Base-by-base conservation (phyloP, 257 asterid species). In the Hygrophila difformis region DNA sequence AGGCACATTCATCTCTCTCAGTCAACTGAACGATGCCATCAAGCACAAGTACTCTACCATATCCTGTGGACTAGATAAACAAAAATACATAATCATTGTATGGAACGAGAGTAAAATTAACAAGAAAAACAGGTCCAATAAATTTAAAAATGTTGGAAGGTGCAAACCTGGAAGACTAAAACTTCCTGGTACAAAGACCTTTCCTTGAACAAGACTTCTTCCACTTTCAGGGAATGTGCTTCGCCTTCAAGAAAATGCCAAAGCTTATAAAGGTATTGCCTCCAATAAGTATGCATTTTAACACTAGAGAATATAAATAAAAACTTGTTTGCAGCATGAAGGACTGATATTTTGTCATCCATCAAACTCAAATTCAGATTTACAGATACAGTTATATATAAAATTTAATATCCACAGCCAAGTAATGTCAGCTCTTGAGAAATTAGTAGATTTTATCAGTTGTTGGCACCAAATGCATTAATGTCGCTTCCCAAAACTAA, bases 21-120 rank as follows among this genome's bases (percentile, higher is more conserved):
- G 99, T 91, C 81, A 91, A 64, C 76, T 91, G 99, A 68, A 91
- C 78, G 65, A 91, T 91, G 65, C 96, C 96, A 62, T 91, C 99
- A 17, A 91, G 77, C 59, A 80, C 96, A 61, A 91, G 95, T 38
- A 91, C 99, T 66, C 39, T 91, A 46, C 99, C 99, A 56, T 82
- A 91, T 42, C 84, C 47, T 45, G 73, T 53, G 5, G 96, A 86
- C 99, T 91, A 77, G 65, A 61, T 49, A 37, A 31, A 39, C 15
- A 36, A 39, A 2, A 41, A 48, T 56, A 47, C 22, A 57, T 8
- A 36, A 41, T 19, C 23, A 13, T 2, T 13, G 11, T 37, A 18
- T 15, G 13, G 17, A 62, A 40, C 18, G 39, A 55, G 49, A 18
- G 14, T 6, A 56, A 4, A 57, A 69, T 28, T 8, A 36, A 0